Evolutionary conservation across 306 rosid genomes (phyloP), one percentile per base, ranked within the genome.

Genomic region (Malus sieversii): DNA sequence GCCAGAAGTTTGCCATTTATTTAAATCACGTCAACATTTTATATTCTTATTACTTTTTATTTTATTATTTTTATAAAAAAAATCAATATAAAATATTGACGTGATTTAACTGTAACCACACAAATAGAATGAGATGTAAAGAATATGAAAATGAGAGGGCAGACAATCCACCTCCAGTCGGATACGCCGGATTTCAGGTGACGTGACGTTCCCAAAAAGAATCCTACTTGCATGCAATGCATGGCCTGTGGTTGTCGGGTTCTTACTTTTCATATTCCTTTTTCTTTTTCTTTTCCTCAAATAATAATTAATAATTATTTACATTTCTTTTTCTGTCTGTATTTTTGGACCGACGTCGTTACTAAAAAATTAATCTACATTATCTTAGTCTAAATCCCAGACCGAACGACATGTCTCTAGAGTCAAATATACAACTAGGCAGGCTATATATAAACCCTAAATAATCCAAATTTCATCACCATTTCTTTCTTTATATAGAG

Each of bases 131-230:
- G 25, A 1, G 25, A 25, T 25, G 25, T 27, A 27, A 27, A 27
- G 27, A 27, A 0, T 27, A 27, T 27, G 27, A 0, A 1, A 1
- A 27, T 27, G 27, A 1, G 27, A 1, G 27, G 2, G 2, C 27
- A 27, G 2, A 27, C 27, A 27, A 27, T 27, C 2, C 27, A 27
- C 27, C 27, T 27, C 2, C 27, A 84, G 85, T 75, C 52, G 81
- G 87, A 78, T 78, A 53, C 81, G 87, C 73, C 85, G 83, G 80
- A 44, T 75, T 81, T 78, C 63, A 42, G 78, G 87, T 78, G 87
- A 71, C 83, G 83, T 84, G 85, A 81, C 83, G 82, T 81, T 69
- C 78, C 74, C 53, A 81, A 19, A 69, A 81, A 75, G 87, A 71
- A 72, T 74, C 68, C 75, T 25, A 40, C 72, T 19, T 22, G 58